Evolutionary conservation across 495 filamentous ascomycete species (phyloP).

Genomic region (Ascodesmis nigricans): DNA sequence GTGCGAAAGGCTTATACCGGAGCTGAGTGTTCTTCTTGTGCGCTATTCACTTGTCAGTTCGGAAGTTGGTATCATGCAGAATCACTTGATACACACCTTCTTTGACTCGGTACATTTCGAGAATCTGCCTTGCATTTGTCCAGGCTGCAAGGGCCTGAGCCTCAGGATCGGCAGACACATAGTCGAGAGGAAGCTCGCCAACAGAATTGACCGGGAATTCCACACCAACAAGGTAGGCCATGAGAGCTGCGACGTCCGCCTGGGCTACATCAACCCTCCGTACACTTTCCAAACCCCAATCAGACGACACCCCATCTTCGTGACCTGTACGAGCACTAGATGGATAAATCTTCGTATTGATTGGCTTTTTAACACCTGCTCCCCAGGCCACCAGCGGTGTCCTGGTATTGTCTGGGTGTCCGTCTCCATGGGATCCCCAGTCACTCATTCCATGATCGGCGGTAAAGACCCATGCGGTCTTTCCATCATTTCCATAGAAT

Average conservation of each 20-base stretch:
- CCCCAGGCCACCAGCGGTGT: constrained; percentile 92
- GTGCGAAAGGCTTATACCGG: constrained; percentile 48
- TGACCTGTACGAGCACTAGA: constrained; percentile 33
- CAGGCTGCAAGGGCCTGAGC: constrained; percentile 71
- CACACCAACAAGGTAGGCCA: constrained; percentile 82
- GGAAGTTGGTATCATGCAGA: constrained; percentile 2
- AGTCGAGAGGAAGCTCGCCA: constrained; percentile 72
- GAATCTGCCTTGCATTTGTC: constrained; percentile 66
- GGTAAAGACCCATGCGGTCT: constrained; percentile 92
- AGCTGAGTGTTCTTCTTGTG: constrained; percentile 55
- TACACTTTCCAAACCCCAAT: constrained; percentile 67
- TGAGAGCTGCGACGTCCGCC: constrained; percentile 86
- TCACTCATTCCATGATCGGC: constrained; percentile 99
- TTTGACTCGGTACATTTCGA: constrained; percentile 95
- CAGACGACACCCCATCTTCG: constrained; percentile 72
- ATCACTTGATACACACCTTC: constrained; percentile 28
- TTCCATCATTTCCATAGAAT: constrained; percentile 64
- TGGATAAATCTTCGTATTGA: constrained; percentile 32
- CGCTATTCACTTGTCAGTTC: constrained; percentile 21
- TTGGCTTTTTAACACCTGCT: constrained; percentile 65
- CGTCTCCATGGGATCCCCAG: constrained; percentile 92
- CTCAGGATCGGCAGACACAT: constrained; percentile 42
- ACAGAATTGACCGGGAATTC: constrained; percentile 94
- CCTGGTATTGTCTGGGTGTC: constrained; percentile 90
- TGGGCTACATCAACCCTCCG: constrained; percentile 78